Conservation (phyloP, 169 alveolate species). For the Plasmodium vivax region DNA sequence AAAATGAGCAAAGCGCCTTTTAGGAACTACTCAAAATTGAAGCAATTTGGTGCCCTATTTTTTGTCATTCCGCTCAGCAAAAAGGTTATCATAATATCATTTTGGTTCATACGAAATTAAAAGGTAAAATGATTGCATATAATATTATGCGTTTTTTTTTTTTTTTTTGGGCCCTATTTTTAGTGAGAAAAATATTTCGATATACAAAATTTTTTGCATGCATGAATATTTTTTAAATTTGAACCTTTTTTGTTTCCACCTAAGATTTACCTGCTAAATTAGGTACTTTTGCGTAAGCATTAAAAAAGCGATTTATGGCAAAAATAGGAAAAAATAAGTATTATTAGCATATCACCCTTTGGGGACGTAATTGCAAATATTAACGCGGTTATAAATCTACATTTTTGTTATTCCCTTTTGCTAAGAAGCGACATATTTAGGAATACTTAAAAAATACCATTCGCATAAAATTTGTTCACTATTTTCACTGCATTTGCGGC, state of each 20-base stretch:
- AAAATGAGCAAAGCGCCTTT: background rate
- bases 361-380: background rate
- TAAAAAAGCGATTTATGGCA: background rate
- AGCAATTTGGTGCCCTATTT: background rate
- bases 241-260: background rate
- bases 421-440: background rate
- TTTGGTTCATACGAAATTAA: background rate
- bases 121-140: background rate
- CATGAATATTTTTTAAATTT: constrained; percentile 8
- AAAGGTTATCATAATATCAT: background rate
- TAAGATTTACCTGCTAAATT: background rate
- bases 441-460: background rate
- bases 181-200: background rate
- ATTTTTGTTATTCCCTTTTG: background rate
- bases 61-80: background rate
- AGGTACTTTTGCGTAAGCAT: background rate
- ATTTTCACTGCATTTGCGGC: background rate
- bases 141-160: background rate
- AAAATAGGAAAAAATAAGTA: background rate
- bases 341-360: background rate
- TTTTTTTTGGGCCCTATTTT: background rate
- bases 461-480: background rate
- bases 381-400: background rate
- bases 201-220: constrained; percentile 2
- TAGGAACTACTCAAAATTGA: background rate